Percentiles rank a stretch among this genome's conserved stretches.
phyloP scores from a whole-genome alignment of 768 basidiomycete genomes.

The Ramaria sp. region DNA sequence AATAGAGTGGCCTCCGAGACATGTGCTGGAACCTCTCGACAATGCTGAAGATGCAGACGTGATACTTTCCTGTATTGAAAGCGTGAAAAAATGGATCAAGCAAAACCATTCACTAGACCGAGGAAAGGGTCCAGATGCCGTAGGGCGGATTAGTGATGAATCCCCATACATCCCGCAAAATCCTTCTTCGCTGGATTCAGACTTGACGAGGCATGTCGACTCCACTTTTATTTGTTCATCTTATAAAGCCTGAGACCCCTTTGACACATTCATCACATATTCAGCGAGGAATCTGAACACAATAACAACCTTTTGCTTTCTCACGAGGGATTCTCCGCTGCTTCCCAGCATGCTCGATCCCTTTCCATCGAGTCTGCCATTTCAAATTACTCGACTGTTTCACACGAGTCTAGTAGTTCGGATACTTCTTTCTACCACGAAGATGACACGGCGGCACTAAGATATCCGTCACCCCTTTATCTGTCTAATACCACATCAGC shows the following conservation, averaged over 20 bases:
- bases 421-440: slow-evolving; percentile 1
- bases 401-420: slow-evolving; percentile 7
- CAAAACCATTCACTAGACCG: slow-evolving; percentile 17
- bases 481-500: neutral
- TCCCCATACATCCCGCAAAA: neutral
- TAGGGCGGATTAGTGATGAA: neutral
- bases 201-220: slow-evolving; percentile 2
- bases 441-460: neutral
- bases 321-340: neutral
- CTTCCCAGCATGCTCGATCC: slow-evolving; percentile 37
- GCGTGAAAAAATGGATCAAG: slow-evolving; percentile 66
- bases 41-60: slow-evolving; percentile 35
- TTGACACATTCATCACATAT: neutral
- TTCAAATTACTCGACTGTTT: slow-evolving; percentile 33
- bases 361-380: slow-evolving; percentile 51
- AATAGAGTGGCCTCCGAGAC: slow-evolving; percentile 80
- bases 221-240: neutral
- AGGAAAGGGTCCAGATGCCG: neutral
- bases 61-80: slow-evolving; percentile 62
- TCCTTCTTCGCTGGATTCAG: neutral
- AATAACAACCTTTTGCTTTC: slow-evolving; percentile 10
- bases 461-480: neutral
- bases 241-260: neutral
- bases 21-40: slow-evolving; percentile 35
- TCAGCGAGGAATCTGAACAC: slow-evolving; percentile 32